Conservation (phyloP, 2,329 filamentous ascomycete species). For the Aspergillus caelatus region DNA sequence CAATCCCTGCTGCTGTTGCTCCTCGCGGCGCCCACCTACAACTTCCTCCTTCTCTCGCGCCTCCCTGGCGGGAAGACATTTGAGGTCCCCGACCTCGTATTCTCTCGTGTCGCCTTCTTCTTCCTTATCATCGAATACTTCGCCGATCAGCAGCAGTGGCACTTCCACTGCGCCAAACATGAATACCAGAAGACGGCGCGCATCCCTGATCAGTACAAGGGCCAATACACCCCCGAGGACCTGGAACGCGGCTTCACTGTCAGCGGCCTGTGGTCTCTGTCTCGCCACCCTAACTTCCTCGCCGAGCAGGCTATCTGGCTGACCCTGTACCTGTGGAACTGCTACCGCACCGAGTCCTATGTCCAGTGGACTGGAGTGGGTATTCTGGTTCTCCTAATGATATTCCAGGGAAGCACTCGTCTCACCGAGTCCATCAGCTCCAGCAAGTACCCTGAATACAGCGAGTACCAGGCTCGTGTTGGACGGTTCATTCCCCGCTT, state of each 20-base stretch:
- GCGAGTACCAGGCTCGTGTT: conserved; percentile 78
- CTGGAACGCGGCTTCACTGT: conserved; percentile 89
- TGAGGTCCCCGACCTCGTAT: conserved; percentile 61
- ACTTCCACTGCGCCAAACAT: conserved; percentile 79
- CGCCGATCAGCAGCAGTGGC: conserved; percentile 92
- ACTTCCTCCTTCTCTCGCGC: conserved; percentile 73
- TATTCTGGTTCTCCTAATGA: conserved; percentile 67
- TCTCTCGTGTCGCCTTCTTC: conserved; percentile 58
- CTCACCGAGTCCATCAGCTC: conserved; percentile 82
- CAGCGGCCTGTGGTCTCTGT: conserved; percentile 82
- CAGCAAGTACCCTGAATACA: conserved; percentile 86
- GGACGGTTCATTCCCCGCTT: conserved; percentile 75
- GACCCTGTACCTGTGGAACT: conserved; percentile 83
- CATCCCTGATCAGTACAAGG: conserved; percentile 59
- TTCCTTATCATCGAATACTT: conserved; percentile 72
- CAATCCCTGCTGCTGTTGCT: conserved; percentile 82
- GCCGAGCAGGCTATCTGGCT: conserved; percentile 93
- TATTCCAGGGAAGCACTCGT: conserved; percentile 89
- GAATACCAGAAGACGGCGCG: conserved; percentile 74
- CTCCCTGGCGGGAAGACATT: conserved; percentile 59
- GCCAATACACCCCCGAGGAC: conserved; percentile 66
- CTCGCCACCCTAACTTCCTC: conserved; percentile 91
- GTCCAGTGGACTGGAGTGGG: conserved; percentile 81
- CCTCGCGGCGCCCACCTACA: conserved; percentile 80
- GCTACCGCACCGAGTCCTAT: conserved; percentile 68